These are phyloP conservation scores for Bromus sterilis DNA, from an alignment of 176 grass and related monocot genomes.

Conservation along the genomic window DNA sequence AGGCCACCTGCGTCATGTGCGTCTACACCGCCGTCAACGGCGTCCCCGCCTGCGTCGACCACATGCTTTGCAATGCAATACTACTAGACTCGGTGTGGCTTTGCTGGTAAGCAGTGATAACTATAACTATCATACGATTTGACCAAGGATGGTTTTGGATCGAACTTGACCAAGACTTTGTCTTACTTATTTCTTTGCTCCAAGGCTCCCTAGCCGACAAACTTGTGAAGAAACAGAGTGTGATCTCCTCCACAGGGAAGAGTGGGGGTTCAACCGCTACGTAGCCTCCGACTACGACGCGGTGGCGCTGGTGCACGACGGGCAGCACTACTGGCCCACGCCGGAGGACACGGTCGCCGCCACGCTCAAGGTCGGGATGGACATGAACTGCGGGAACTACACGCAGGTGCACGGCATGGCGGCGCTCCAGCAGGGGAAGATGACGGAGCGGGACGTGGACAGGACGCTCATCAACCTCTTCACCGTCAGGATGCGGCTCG, in stretches of 20 bases:
- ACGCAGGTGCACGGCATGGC: conserved; percentile 3
- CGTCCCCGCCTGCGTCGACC: conserved; percentile 50
- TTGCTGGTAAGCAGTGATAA: no score
- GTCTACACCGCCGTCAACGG: conserved; percentile 69
- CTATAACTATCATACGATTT: no score
- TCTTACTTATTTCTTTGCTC: no score
- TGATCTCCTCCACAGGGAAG: conserved; percentile 32
- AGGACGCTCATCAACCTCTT: neutral
- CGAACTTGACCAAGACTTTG: no score
- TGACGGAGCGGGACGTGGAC: neutral
- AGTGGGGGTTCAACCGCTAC: conserved; percentile 49
- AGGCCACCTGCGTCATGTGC: conserved; percentile 72
- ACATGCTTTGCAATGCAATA: no score
- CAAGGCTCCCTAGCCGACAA: no score
- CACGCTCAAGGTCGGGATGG: conserved; percentile 2
- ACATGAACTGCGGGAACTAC: conserved; percentile 9
- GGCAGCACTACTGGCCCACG: neutral
- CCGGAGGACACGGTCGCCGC: neutral
- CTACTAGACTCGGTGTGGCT: no score
- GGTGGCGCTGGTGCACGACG: neutral
- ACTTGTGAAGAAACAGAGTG: no score
- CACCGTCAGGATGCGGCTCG: neutral
- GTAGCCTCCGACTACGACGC: neutral
- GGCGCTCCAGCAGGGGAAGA: neutral
- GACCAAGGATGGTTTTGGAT: no score